Evolutionary conservation across 2,329 filamentous ascomycete genomes (phyloP), one percentile per base, ranked within the genome.

Genomic region (Nemania abortiva): DNA sequence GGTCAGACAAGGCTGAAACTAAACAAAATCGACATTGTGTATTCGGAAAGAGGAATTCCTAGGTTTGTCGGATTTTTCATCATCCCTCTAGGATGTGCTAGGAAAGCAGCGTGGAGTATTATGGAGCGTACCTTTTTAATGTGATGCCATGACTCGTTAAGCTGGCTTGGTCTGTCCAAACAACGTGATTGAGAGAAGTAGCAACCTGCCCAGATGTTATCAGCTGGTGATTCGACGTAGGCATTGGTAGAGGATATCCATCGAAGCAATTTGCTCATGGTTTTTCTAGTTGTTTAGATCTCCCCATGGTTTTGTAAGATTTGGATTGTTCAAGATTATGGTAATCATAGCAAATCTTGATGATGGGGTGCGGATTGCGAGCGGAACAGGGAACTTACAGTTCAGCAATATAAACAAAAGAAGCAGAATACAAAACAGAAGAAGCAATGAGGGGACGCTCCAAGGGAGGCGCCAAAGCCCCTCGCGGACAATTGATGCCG

Each of bases 1-100:
- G 82, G 83, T 89, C 88, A 89, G 88, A 89, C 87, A 89, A 89
- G 88, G 88, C 88, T 89, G 87, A 90, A 89, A 89, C 88, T 87
- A 84, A 85, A 86, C 86, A 84, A 82, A 81, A 84, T 90, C 88
- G 84, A 90, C 88, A 90, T 89, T 69, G 78, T 88, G 75, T 89
- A 83, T 90, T 90, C 86, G 85, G 88, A 81, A 88, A 86, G 88
- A 90, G 88, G 87, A 90, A 90, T 90, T 87, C 87, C 88, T 85
- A 85, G 81, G 78, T 79, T 85, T 87, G 85, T 88, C 81, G 83
- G 66, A 81, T 84, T 84, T 83, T 84, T 89, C 88, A 90, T 90
- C 88, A 89, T 81, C 77, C 79, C 81, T 80, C 77, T 78, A 52
- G 65, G 57, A 34, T 27, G 29, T 7, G 31, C 20, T 39, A 27